A percentile compares a stretch with the other conserved stretches of the same genome.
Evolutionary conservation across 768 basidiomycete genomes (phyloP).

Genomic region (Russula lepida): DNA sequence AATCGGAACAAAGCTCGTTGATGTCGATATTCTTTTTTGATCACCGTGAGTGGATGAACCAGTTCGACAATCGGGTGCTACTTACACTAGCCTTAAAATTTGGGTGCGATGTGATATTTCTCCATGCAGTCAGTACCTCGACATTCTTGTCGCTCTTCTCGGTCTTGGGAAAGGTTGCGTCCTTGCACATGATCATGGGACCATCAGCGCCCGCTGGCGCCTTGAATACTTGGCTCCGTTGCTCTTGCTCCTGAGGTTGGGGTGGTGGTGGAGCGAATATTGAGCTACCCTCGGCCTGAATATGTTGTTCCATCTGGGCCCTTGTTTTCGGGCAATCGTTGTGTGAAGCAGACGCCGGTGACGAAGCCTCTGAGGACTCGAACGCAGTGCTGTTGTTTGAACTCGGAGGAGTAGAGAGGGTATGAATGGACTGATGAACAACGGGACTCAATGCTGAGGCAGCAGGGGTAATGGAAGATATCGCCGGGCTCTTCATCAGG

Average conservation of each 20-base stretch:
- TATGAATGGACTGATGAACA: constrained; percentile 33
- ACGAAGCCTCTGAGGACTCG: constrained; percentile 21
- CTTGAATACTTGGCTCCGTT: constrained; percentile 27
- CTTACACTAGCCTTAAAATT: constrained; percentile 57
- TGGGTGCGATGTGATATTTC: constrained; percentile 64
- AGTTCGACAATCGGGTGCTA: constrained; percentile 9
- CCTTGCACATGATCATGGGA: constrained; percentile 56
- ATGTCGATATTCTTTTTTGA: constrained; percentile 59
- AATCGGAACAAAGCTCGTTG: constrained; percentile 69
- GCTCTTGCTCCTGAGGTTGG: constrained; percentile 1
- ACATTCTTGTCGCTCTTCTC: constrained; percentile 63
- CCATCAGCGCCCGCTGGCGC: constrained; percentile 37
- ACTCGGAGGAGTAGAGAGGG: neutral
- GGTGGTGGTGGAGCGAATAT: constrained; percentile 36
- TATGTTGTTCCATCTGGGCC: constrained; percentile 41
- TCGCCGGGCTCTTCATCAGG: constrained; percentile 18
- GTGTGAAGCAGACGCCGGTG: constrained; percentile 2
- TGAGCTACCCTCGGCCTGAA: constrained; percentile 50
- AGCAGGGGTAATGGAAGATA: constrained; percentile 32
- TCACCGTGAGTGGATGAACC: neutral
- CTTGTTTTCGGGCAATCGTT: constrained; percentile 46
- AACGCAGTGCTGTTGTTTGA: constrained; percentile 22
- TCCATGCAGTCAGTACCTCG: constrained; percentile 74
- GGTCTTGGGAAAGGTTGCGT: constrained; percentile 60
- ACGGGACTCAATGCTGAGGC: constrained; percentile 44